phyloP scores from a whole-genome alignment of 352 stramenopile species.

The Globisporangium rhizosaccharum region DNA sequence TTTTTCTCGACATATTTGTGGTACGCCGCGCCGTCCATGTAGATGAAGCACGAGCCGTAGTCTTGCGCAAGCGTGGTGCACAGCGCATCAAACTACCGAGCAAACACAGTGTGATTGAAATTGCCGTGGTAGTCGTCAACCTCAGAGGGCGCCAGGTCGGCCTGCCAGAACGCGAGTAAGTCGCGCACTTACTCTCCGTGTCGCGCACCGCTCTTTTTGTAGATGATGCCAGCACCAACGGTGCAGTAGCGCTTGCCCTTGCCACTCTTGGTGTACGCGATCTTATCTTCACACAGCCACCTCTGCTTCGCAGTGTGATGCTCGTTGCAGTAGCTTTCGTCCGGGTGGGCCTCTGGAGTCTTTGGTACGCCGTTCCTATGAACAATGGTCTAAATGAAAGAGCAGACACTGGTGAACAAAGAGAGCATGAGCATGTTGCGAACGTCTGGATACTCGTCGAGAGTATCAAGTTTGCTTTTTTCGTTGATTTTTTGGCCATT shows the following conservation, averaged over 20 bases:
- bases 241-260: background rate
- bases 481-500: too few species aligned
- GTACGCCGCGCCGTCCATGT: background rate
- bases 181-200: background rate
- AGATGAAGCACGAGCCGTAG: background rate
- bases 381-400: too few species aligned
- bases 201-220: background rate
- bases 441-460: too few species aligned
- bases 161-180: background rate
- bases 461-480: too few species aligned
- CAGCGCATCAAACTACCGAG: background rate
- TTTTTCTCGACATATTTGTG: background rate
- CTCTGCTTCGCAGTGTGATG: background rate
- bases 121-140: background rate
- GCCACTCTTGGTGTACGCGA: background rate
- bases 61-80: background rate
- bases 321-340: slow-evolving; percentile 2
- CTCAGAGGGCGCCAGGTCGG: background rate
- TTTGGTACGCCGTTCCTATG: background rate
- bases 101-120: slow-evolving; percentile 4
- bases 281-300: background rate
- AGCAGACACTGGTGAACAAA: background rate
- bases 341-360: background rate
- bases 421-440: background rate
- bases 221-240: background rate